Base-by-base conservation (phyloP, 1,284 basidiomycete species). In the Volvariella volvacea region DNA sequence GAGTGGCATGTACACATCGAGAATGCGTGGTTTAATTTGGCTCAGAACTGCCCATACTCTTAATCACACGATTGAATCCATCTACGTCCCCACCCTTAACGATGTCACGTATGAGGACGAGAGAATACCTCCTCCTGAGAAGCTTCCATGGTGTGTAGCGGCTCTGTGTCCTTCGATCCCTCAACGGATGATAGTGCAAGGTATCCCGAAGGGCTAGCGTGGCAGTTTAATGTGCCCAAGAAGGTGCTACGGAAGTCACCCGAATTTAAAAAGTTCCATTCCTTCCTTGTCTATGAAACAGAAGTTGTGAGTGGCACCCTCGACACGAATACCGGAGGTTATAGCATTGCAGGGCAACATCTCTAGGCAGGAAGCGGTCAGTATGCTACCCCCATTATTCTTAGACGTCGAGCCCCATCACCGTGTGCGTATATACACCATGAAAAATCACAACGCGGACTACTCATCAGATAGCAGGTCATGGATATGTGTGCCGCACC, bases 401-500 rank as follows among this genome's bases (percentile, higher is more conserved):
- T 77, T 99, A 41, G 88, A 95, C 50, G 92, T 99, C n/a, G 74
- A 92, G 57, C 89, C 93, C 0, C 85, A 94, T 61, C 93, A 97
- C 58, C 48, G 74, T 61, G 30, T 25, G 15, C 41, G 19, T 42
- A 2, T 30, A 7, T 25, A 42, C n/a, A 25, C 39, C 46, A 40
- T 44, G 25, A 20, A 33, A 48, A 42, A 25, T 32, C 33, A 16
- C 34, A 15, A 15, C 6, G 6, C 34, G 8, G 8, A 36, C n/a
- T 36, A 8, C 4, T n/a, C n/a, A 15, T 22, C 36, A 15, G 30
- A 17, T 37, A 44, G 1, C 49, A 92, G 85, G 90, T 92, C 31
- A 81, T 99, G 55, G 95, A 99, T 66, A 92, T 97, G 88, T 99
- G 95, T 60, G 96, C 96, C n/a, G 95, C 96, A 1, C 96, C 96